Evolutionary conservation across 345 rosid genomes (phyloP).

Genomic region (Lenwebbia sp.): DNA sequence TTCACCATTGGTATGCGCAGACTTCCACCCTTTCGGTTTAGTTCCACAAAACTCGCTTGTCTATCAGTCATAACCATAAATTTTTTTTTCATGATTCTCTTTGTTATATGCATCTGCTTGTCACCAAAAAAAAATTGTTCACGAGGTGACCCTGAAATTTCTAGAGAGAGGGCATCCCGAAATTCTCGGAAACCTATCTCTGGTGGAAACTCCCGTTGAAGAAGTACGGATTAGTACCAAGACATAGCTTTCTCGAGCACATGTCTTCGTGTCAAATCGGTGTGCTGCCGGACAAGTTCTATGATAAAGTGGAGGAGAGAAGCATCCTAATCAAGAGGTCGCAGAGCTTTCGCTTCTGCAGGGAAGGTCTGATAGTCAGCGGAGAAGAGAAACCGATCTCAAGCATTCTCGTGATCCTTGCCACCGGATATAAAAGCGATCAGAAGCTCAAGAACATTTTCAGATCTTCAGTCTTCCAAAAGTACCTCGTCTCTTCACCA

Average conservation of each 20-base stretch:
- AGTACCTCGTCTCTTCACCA: conserved; percentile 2
- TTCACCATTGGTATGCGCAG: too few species aligned
- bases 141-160: not conserved
- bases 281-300: conserved; percentile 13
- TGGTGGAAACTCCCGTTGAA: conserved; percentile 7
- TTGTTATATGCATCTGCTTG: too few species aligned
- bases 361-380: conserved; percentile 4
- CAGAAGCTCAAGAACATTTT: conserved; percentile 15
- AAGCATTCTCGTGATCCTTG: conserved; percentile 11
- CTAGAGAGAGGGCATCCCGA: conserved; percentile 15
- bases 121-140: too few species aligned
- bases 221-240: conserved; percentile 12
- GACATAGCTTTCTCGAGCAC: conserved; percentile 7
- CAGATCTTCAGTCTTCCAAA: conserved; percentile 7
- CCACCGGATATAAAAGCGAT: conserved; percentile 17
- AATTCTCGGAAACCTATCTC: conserved; percentile 8
- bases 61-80: too few species aligned
- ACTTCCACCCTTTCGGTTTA: too few species aligned
- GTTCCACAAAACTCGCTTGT: too few species aligned
- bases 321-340: conserved; percentile 14
- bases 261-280: conserved; percentile 1
- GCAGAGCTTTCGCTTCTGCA: conserved; percentile 5
- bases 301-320: conserved; percentile 10
- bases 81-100: too few species aligned
- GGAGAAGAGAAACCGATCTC: conserved; percentile 3